Evolutionary conservation across 306 rosid genomes (phyloP), one percentile per base, ranked within the genome.

Genomic region (Datisca glomerata): DNA sequence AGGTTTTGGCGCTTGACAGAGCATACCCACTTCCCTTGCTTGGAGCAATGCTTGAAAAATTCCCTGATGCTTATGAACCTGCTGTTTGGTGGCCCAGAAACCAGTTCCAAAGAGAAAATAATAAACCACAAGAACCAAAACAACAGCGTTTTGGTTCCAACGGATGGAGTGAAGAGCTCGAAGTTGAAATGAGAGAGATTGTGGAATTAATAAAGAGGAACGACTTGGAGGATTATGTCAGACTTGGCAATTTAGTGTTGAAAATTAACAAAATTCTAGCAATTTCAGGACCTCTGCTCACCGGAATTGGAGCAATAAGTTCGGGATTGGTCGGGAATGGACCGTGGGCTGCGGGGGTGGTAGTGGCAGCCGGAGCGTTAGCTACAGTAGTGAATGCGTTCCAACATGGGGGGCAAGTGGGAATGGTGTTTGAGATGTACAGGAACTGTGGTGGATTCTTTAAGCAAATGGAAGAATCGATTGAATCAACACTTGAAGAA

Each of bases 371-470:
- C 2, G 96, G 96, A 37, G 78, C 69, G 23, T 59, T 75, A 64
- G 86, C 92, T 0, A 58, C 69, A 51, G 60, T 71, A 17, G 94
- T 73, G 48, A 86, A 75, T 53, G 49, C 77, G 5, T 3, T 86
- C 21, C 75, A 81, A 53, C 96, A 81, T 59, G 96, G 94, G 12
- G 84, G 84, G 7, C 94, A 86, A 75, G 73, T 70, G 4, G 94
- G 94, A 39, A 86, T 81, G 96, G 77, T 81, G 59, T 72, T 78
- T 50, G 94, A 86, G 52, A 55, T 75, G 80, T 78, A 78, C 21
- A 72, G 81, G 18, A 53, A 42, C 40, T 44, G 40, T 31, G 59
- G 44, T 43, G 96, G 94, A 6, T 70, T 66, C 33, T 78, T 86
- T 34, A 74, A 70, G 78, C 77, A 75, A 45, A 66, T 78, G 73